phyloP scores from a whole-genome alignment of 148 eudicot species.

The Chenopodium formosanum region DNA sequence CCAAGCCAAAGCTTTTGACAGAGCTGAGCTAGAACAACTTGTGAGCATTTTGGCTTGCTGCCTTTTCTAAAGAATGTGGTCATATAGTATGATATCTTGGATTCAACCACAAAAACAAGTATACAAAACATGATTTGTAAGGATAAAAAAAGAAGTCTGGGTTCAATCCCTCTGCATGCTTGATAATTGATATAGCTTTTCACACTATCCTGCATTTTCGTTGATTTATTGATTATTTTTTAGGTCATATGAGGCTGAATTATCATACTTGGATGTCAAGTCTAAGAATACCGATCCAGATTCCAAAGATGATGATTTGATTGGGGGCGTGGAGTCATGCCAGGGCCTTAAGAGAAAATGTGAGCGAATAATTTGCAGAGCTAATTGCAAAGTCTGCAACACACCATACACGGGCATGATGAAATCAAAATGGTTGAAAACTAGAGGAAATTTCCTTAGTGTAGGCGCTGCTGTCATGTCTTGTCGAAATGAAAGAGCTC shows the following conservation, averaged over 20 bases:
- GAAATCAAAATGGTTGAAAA: constrained; percentile 56
- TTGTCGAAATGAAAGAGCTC: constrained; percentile 92
- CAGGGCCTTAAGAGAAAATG: constrained; percentile 38
- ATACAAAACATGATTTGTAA: background rate
- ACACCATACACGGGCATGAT: constrained; percentile 25
- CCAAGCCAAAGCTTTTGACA: background rate
- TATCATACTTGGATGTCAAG: constrained; percentile 68
- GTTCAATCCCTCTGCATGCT: background rate
- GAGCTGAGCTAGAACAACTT: background rate
- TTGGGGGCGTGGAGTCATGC: constrained; percentile 24
- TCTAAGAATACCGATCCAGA: constrained; percentile 35
- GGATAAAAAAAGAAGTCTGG: background rate
- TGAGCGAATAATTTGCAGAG: constrained; percentile 56
- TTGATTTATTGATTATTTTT: constrained; percentile 1
- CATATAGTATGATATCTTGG: background rate
- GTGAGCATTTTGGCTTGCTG: background rate
- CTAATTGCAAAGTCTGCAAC: constrained; percentile 63
- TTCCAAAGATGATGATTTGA: constrained; percentile 32
- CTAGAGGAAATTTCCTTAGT: constrained; percentile 76
- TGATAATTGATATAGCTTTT: background rate
- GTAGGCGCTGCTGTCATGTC: constrained; percentile 94
- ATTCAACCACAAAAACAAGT: background rate
- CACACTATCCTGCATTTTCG: background rate
- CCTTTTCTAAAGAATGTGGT: background rate
- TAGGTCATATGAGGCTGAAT: constrained; percentile 93